Evolutionary conservation across 495 filamentous ascomycete genomes (phyloP), one percentile per base, ranked within the genome.

Genomic region (Talaromyces liani): DNA sequence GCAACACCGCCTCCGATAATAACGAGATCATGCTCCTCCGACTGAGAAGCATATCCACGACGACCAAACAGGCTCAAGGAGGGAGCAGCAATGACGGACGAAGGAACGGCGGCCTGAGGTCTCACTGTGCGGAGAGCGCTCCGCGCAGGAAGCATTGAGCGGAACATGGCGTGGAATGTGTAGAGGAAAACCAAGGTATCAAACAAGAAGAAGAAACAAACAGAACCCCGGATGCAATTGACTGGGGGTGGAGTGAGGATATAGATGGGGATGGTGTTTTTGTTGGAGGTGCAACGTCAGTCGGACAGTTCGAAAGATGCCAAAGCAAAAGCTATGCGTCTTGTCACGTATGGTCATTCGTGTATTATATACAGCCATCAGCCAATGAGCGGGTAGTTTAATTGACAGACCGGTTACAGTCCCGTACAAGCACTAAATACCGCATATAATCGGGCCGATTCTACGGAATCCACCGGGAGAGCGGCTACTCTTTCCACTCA

Each of bases 1-100:
- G 92, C 94, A 68, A 97, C 95, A 82, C 94, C 94, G 75, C 94
- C 94, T 72, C 94, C 94, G 70, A 96, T 93, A 78, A 97, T 92
- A 69, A 97, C 89, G 41, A 96, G 81, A 75, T 96, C 92, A 72
- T 92, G 89, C 73, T 93, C 89, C 70, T 91, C 88, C 75, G 91
- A 80, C 77, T 92, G 84, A 69, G 89, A 88, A 62, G 92, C 91
- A 78, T 91, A 96, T 60, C 83, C 82, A 71, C 86, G 84, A 71
- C 81, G 80, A 69, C 82, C 82, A 69, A 87, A 72, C 64, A 86
- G 71, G 75, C 72, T 65, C 67, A 79, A 67, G 67, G 76, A 77
- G 61, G 83, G 77, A 67, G 82, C 75, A 76, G 82, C 79, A 73
- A 86, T 77, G 79, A 73, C 77, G 80, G 72, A 70, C 78, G 86